Evolutionary conservation across 805 yeast species (phyloP), one percentile per base, ranked within the genome.

Genomic region (Myxozyma neotropica): DNA sequence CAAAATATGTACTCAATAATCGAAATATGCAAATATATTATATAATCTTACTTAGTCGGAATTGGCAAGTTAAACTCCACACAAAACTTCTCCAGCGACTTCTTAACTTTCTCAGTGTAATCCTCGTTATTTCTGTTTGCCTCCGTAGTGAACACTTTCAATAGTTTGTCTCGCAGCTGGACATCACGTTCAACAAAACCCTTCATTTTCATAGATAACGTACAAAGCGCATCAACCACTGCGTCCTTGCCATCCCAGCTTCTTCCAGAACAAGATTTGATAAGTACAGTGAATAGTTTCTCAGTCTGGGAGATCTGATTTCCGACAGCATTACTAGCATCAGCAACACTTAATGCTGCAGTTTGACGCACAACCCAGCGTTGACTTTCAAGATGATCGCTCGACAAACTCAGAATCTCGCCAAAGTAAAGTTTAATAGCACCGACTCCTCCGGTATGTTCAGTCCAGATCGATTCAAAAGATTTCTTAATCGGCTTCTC

Each of bases 211-310:
- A 76, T 68, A 0, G 86, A 69, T 33, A 88, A 77, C 1, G 82
- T 73, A 0, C 88, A 87, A 55, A 92, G 74, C 0, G 96, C 88
- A 38, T 83, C 83, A 19, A 90, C 75, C 0, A 94, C 80, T 29
- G 78, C 72, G 66, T 91, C 97, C 68, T 93, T 93, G 4, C 97
- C 98, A 15, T 80, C 79, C 94, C 96, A 93, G 8, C 93, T 81
- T 60, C 95, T 82, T 0, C 97, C 97, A 56, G 79, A 77, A 56
- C 85, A 78, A 0, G 95, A 83, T 29, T 78, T 79, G 17, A 88
- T 70, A 47, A 89, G 75, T 5, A 84, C 75, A 0, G 75, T 73
- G 58, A 88, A 81, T 17, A 89, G 70, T 17, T 67, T 70, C 1
- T 69, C 69, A n/a, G 70, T 43, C 23, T 52, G 40, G 15, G 38